Evolutionary conservation across 495 filamentous ascomycete species (phyloP).

Genomic region (Podospora conica): DNA sequence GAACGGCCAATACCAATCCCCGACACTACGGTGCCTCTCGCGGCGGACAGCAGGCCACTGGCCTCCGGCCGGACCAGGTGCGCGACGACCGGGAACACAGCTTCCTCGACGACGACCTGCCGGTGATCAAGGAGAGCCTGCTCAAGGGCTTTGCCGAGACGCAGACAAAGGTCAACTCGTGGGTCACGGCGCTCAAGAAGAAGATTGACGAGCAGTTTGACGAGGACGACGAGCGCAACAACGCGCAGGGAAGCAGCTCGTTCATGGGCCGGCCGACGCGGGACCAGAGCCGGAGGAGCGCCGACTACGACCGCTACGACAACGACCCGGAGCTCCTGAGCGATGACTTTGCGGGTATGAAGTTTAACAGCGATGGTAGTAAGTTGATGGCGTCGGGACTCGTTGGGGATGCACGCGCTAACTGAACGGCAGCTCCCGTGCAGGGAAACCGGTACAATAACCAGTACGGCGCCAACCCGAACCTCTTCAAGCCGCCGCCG

Average conservation of each 20-base stretch:
- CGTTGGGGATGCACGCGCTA: slow-evolving; percentile 10
- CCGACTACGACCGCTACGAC: slow-evolving; percentile 85
- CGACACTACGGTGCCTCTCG: slow-evolving; percentile 27
- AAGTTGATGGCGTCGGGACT: slow-evolving; percentile 38
- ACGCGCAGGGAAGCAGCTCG: slow-evolving; percentile 23
- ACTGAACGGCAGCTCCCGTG: slow-evolving; percentile 22
- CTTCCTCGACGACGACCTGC: slow-evolving; percentile 95
- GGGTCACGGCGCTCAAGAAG: slow-evolving; percentile 87
- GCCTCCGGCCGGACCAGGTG: slow-evolving; percentile 40
- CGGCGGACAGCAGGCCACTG: slow-evolving; percentile 39
- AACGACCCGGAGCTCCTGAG: slow-evolving; percentile 86
- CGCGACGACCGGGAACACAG: slow-evolving; percentile 60
- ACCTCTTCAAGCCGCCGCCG: slow-evolving; percentile 70
- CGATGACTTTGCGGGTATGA: slow-evolving; percentile 87
- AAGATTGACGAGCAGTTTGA: slow-evolving; percentile 79
- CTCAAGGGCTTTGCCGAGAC: slow-evolving; percentile 94
- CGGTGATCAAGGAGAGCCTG: slow-evolving; percentile 87
- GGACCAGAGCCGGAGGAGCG: slow-evolving; percentile 57
- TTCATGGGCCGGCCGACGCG: slow-evolving; percentile 33
- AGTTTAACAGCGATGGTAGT: slow-evolving; percentile 66
- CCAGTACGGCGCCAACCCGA: slow-evolving; percentile 63
- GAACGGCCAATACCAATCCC: slow-evolving; percentile 36
- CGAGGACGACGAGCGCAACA: slow-evolving; percentile 42
- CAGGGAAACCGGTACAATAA: slow-evolving; percentile 33
- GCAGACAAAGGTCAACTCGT: slow-evolving; percentile 84